Evolutionary conservation across 495 filamentous ascomycete genomes (phyloP), one percentile per base, ranked within the genome.

Genomic region (Aspergillus conjunctus): DNA sequence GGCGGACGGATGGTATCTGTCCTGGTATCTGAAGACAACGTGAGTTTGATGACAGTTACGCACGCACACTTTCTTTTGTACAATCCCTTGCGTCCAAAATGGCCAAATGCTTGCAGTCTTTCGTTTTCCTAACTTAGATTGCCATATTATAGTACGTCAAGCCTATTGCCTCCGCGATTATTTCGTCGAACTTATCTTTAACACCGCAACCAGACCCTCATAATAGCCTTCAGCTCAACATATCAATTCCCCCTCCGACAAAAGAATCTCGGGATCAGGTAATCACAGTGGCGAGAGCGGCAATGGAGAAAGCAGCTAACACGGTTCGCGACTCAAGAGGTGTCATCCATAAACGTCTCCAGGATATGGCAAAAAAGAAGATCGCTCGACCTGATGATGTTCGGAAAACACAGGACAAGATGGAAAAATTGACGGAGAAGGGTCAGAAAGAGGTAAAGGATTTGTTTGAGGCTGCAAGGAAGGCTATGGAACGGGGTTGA

Each of bases 381-480:
- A 61, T 77, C 20, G 85, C 81, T 14, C 62, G 83, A 55, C 83
- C 84, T 18, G 91, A 94, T 71, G 85, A 91, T 70, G 74, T 86
- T 68, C 77, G 83, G 63, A 87, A 85, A 68, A 84, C 87, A 7
- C 80, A 85, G 45, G 81, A 84, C 51, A 81, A 84, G 76, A 83
- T 92, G 83, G 88, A 92, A 66, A 91, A 91, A 75, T 64, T 90
- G 57, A 85, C 89, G 39, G 88, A 92, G 60, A 86, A 86, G 68
- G 81, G 83, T 52, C 81, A 85, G 66, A 82, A 77, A 59, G 87
- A 86, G 60, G 83, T 92, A 15, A 88, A 87, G 73, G 81, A 79
- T 58, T 73, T 84, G 33, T 88, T 91, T 69, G 90, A 93, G 63
- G 77, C 77, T 30, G 81, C 82, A 11, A 81, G 83, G 71, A 87